Evolutionary conservation across 108 stramenopile species (phyloP).

Genomic region (Skeletonema marinoi): DNA sequence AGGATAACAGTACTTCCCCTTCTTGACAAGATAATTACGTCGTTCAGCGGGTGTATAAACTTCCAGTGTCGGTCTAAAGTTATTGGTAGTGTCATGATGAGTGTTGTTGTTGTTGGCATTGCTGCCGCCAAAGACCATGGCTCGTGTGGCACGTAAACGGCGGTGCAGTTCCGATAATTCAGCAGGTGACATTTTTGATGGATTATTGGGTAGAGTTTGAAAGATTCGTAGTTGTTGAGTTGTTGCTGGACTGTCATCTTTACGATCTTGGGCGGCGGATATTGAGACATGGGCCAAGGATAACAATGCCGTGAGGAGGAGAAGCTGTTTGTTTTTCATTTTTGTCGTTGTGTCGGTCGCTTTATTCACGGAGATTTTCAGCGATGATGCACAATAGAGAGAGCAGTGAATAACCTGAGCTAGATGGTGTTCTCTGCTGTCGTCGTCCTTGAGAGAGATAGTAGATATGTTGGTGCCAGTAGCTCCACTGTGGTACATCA

Average conservation of each 20-base stretch:
- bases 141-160: constrained; percentile 32
- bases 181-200: constrained; percentile 12
- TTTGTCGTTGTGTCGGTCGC: neutral
- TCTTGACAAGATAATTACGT: constrained; percentile 36
- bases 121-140: constrained; percentile 34
- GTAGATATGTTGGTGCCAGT: no score
- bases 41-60: constrained; percentile 46
- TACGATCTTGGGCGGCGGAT: neutral
- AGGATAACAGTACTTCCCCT: constrained; percentile 34
- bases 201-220: constrained; percentile 34
- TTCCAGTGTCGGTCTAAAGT: constrained; percentile 18
- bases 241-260: neutral
- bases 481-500: no score
- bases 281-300: neutral
- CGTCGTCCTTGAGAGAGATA: no score
- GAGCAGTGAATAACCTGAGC: no score
- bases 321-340: neutral
- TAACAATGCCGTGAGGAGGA: neutral
- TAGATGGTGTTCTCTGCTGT: no score
- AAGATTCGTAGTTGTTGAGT: constrained; percentile 18
- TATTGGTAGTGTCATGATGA: neutral
- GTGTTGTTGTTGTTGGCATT: neutral
- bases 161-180: constrained; percentile 19
- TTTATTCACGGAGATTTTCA: neutral
- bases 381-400: no score